Conservation (phyloP, 2,329 filamentous ascomycete species). For the Pyrenochaeta sp. region DNA sequence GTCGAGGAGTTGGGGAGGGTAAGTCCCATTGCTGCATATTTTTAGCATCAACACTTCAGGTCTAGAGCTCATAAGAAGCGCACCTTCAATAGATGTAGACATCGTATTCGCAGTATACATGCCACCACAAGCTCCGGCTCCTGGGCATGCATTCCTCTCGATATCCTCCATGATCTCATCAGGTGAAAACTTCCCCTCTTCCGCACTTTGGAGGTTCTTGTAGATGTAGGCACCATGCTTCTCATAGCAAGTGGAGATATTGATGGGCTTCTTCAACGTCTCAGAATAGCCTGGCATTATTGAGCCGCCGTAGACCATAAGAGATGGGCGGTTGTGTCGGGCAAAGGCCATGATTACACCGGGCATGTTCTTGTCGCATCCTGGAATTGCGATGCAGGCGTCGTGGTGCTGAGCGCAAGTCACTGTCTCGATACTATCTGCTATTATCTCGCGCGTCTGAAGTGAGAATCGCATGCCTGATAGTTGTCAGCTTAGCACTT, state of each 20-base stretch:
- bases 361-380: conserved; percentile 98
- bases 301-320: conserved; percentile 96
- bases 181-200: conserved; percentile 72
- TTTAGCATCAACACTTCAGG: conserved; percentile 9
- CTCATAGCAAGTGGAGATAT: conserved; percentile 89
- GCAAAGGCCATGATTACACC: conserved; percentile 90
- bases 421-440: conserved; percentile 91
- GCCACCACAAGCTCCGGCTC: conserved; percentile 82
- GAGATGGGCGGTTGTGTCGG: conserved; percentile 86
- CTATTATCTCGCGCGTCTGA: conserved; percentile 90
- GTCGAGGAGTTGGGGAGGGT: conserved; percentile 84
- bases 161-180: conserved; percentile 86
- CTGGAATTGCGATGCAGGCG: conserved; percentile 90
- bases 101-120: conserved; percentile 98
- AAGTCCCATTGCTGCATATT: conserved; percentile 74
- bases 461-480: conserved; percentile 92
- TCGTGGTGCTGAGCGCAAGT: conserved; percentile 93
- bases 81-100: conserved; percentile 81
- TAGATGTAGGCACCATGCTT: conserved; percentile 85
- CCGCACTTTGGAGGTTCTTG: conserved; percentile 74
- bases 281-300: conserved; percentile 87
- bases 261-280: conserved; percentile 79
- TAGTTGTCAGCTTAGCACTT: background rate
- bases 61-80: background rate
- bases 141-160: conserved; percentile 79